A percentile compares a stretch with the other conserved stretches of the same genome.
These are phyloP conservation scores for Pyronema domesticum DNA, from an alignment of 495 filamentous ascomycete genomes.

Conservation along the genomic window DNA sequence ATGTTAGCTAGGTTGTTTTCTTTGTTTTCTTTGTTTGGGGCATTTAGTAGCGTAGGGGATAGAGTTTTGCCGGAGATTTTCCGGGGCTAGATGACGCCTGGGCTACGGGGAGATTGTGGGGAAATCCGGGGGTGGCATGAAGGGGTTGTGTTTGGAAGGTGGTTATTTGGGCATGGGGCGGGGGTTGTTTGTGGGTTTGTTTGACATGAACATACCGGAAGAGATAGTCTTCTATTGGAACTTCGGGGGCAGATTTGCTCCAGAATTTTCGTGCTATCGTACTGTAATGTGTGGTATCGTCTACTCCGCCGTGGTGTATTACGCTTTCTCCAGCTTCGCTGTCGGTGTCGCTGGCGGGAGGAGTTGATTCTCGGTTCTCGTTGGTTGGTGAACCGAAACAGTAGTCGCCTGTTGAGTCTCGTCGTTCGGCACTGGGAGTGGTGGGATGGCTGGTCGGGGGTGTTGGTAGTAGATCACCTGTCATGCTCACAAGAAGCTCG, in stretches of 20 bases:
- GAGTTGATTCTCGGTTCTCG: conserved; percentile 24
- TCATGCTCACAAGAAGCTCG: conserved; percentile 48
- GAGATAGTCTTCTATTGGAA: conserved; percentile 70
- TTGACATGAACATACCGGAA: conserved; percentile 31
- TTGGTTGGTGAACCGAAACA: conserved; percentile 19
- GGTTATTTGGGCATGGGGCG: too few species aligned
- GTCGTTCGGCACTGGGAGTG: conserved; percentile 31
- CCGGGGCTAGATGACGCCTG: too few species aligned
- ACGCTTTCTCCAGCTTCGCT: conserved; percentile 9
- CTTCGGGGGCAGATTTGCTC: conserved; percentile 64
- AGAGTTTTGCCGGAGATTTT: too few species aligned
- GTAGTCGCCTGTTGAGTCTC: conserved; percentile 14
- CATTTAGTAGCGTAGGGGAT: neutral
- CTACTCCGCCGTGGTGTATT: neutral
- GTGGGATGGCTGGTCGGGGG: conserved; percentile 43
- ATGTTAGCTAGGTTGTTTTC: conserved; percentile 1
- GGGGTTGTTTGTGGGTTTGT: too few species aligned
- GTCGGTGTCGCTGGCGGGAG: conserved; percentile 14
- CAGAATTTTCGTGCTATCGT: conserved; percentile 82
- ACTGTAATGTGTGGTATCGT: conserved; percentile 43
- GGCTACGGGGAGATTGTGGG: too few species aligned
- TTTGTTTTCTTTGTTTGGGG: too few species aligned
- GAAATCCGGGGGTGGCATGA: too few species aligned
- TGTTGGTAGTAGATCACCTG: conserved; percentile 57
- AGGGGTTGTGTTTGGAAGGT: too few species aligned